Percentiles rank a stretch among this genome's conserved stretches.
These are phyloP conservation scores for Peronospora destructor DNA, from an alignment of 352 stramenopile species.

Conservation along the genomic window DNA sequence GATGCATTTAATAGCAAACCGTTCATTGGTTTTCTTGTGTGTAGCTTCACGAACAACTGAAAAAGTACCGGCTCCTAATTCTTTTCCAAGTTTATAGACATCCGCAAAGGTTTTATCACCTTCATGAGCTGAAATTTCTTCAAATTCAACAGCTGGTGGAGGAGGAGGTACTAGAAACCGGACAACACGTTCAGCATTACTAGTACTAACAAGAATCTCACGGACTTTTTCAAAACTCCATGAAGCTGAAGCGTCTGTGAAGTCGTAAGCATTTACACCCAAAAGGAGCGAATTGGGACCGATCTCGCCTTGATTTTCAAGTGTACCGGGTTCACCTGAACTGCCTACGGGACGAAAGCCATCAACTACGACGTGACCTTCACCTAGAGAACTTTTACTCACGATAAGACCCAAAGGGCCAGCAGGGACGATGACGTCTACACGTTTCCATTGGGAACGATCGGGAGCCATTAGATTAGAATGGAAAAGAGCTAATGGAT, in stretches of 20 bases:
- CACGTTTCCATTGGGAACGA: conserved; percentile 33
- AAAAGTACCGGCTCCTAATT: conserved; percentile 62
- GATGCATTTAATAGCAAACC: conserved; percentile 83
- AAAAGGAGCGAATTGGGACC: conserved; percentile 42
- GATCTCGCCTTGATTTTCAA: conserved; percentile 39
- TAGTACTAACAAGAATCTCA: conserved; percentile 66
- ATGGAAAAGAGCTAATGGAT: too few species aligned
- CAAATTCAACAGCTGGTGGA: conserved; percentile 29
- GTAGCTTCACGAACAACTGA: conserved; percentile 65
- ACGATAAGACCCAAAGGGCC: conserved; percentile 74
- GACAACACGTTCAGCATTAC: conserved; percentile 43
- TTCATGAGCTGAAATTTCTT: conserved; percentile 24
- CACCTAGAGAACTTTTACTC: conserved; percentile 37
- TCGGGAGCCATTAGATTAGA: conserved; percentile 2
- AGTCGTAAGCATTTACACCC: conserved; percentile 69
- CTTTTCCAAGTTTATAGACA: conserved; percentile 60
- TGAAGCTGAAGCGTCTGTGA: conserved; percentile 25
- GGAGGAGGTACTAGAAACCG: conserved; percentile 55
- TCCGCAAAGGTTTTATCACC: conserved; percentile 41
- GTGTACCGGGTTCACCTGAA: conserved; percentile 36
- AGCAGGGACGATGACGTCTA: conserved; percentile 60
- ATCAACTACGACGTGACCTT: conserved; percentile 59
- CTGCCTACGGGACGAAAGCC: conserved; percentile 55
- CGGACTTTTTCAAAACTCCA: conserved; percentile 65
- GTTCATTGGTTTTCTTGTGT: conserved; percentile 35